phyloP scores from a whole-genome alignment of 306 rosid species.

The Spatholobus suberectus region DNA sequence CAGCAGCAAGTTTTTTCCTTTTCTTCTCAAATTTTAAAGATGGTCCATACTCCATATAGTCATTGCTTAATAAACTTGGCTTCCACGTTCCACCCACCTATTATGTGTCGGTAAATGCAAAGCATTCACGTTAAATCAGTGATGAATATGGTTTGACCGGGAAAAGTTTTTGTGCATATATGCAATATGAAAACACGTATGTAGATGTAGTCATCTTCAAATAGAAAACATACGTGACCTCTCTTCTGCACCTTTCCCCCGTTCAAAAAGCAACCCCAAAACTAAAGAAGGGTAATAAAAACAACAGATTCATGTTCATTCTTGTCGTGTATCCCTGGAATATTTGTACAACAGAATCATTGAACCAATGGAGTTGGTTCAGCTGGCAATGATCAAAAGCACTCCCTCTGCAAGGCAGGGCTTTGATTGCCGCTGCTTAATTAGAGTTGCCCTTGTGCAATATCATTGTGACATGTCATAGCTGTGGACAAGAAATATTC shows the following conservation, averaged over 20 bases:
- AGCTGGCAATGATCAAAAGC: not conserved
- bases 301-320: not conserved
- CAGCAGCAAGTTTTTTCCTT: too few relatives aligned
- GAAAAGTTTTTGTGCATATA: constrained; percentile 1
- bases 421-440: not conserved
- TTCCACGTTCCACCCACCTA: not conserved
- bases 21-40: not conserved
- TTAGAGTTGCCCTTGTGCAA: not conserved
- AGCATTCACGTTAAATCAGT: constrained; percentile 37
- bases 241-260: not conserved
- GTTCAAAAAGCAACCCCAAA: constrained; percentile 7
- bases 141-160: constrained; percentile 18
- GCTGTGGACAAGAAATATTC: too few relatives aligned
- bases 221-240: constrained; percentile 19
- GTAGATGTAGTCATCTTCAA: constrained; percentile 27
- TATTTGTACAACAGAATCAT: constrained; percentile 1
- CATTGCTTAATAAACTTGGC: constrained; percentile 32
- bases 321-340: not conserved
- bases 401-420: not conserved
- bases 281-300: not conserved
- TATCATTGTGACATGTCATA: not conserved
- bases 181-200: constrained; percentile 18
- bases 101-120: constrained; percentile 36
- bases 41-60: constrained; percentile 40
- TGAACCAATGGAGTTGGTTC: not conserved